Conservation (phyloP, 352 stramenopile species). For the Blastocystis sp. region DNA sequence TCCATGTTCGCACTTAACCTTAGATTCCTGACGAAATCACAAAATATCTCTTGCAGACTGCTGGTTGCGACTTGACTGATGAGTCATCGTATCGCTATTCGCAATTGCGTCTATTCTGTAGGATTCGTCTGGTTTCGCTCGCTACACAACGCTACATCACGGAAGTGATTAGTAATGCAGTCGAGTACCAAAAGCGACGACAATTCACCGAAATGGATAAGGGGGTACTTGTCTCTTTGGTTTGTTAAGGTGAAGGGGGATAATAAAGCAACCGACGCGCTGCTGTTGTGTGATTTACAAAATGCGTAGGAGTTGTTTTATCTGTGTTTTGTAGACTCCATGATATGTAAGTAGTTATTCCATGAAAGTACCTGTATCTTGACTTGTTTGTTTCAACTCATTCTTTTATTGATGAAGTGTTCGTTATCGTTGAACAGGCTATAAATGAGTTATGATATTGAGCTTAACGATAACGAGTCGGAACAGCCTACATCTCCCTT, state of each 20-base stretch:
- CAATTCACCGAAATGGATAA: background rate
- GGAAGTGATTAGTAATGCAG: background rate
- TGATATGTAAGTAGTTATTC: background rate
- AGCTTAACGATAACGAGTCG: background rate
- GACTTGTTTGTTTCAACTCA: background rate
- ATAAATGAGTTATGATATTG: constrained; percentile 8
- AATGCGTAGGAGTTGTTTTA: constrained; percentile 23
- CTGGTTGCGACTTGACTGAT: constrained; percentile 16
- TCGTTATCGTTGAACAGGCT: background rate
- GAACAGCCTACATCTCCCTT: background rate
- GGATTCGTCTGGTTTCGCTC: constrained; percentile 45
- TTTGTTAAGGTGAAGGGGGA: background rate
- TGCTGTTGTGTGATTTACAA: constrained; percentile 18
- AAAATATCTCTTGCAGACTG: constrained; percentile 41
- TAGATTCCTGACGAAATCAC: constrained; percentile 56
- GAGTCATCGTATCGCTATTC: background rate
- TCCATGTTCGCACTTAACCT: background rate
- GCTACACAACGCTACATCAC: constrained; percentile 16
- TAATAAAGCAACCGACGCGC: background rate
- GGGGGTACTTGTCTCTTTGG: background rate
- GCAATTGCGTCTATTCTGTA: background rate
- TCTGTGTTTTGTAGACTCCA: background rate
- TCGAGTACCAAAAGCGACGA: background rate
- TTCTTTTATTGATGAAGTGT: background rate
- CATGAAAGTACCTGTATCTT: background rate